Evolutionary conservation across 306 rosid genomes (phyloP), one percentile per base, ranked within the genome.

Genomic region (Cyclanthera cordifolia): DNA sequence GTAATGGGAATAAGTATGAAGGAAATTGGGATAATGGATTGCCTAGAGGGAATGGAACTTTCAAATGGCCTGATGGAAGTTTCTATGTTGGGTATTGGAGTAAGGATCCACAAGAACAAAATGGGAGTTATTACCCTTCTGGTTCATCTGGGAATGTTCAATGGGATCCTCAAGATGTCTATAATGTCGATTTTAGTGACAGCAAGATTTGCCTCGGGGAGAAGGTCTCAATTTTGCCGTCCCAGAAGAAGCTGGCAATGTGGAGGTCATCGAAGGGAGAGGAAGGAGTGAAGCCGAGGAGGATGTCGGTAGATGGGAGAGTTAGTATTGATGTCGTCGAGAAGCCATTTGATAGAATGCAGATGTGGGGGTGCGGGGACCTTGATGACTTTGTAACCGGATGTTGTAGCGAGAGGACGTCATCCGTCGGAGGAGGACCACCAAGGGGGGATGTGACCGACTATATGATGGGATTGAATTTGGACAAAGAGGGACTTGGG

Each of bases 151-250:
- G 75, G 0, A 58, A 84, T 73, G 79, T 74, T 15, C 82, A 84
- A 0, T 92, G 97, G 97, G 85, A 89, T 70, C 97, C 96, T 48
- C 86, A 80, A 25, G 79, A 87, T 21, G 87, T 92, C 50, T 92
- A 84, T 17, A 71, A 64, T 56, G 72, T 7, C 16, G 86, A 79
- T 15, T 75, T 92, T 69, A 72, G 32, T 70, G 72, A 71, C 0
- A 82, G 86, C 69, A 27, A 23, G 17, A 83, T 92, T 45, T 82
- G 86, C 55, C 90, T 76, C 0, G 80, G 85, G 0, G 96, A 92
- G 78, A 92, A 87, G 80, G 96, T 89, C 16, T 72, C 77, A 0
- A 57, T 87, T 45, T 64, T 89, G 58, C 95, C 97, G 3, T 89
- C 97, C 5, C 95, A 92, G 53, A 89, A 91, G 85, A 89, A 78